Percentiles rank a stretch among this genome's conserved stretches.
Conservation (phyloP, 768 basidiomycete genomes). For the Rhizopogon sp. region DNA sequence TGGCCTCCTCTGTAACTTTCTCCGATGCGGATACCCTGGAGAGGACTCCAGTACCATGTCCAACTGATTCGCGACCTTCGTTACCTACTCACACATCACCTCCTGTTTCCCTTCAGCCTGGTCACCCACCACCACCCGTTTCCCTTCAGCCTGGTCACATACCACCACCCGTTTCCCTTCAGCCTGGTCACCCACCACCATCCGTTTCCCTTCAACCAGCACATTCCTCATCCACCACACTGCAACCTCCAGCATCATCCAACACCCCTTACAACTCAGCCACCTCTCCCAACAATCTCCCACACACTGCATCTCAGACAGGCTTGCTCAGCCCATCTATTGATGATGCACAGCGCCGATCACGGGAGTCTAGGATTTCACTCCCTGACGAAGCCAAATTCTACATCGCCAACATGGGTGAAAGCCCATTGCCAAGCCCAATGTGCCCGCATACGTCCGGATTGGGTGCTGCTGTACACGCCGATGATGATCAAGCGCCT, state of each 20-base stretch:
- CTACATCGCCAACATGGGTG: conserved; percentile 64
- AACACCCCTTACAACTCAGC: conserved; percentile 10
- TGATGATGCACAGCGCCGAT: conserved; percentile 32
- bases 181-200: conserved; percentile 6
- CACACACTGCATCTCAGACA: conserved; percentile 12
- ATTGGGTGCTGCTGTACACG: not conserved
- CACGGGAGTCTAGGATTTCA: conserved; percentile 65
- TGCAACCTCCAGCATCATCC: conserved; percentile 32
- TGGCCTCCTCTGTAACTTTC: conserved; percentile 6
- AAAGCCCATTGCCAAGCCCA: conserved; percentile 58
- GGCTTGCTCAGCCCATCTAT: conserved; percentile 18
- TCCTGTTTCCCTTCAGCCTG: not conserved
- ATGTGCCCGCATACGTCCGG: conserved; percentile 4
- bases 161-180: conserved; percentile 1
- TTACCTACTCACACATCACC: not conserved
- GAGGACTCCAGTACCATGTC: not conserved
- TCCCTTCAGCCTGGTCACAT: not conserved
- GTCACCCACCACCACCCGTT: conserved; percentile 3
- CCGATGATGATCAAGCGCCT: not conserved
- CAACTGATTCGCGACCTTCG: not conserved
- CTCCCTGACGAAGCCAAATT: conserved; percentile 74
- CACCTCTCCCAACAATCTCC: conserved; percentile 9
- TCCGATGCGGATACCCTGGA: not conserved
- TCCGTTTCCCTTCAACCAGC: conserved; percentile 2
- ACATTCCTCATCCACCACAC: conserved; percentile 13